Conservation (phyloP, 192 early-diverging fungal species). For the Backusella mclennaniae region DNA sequence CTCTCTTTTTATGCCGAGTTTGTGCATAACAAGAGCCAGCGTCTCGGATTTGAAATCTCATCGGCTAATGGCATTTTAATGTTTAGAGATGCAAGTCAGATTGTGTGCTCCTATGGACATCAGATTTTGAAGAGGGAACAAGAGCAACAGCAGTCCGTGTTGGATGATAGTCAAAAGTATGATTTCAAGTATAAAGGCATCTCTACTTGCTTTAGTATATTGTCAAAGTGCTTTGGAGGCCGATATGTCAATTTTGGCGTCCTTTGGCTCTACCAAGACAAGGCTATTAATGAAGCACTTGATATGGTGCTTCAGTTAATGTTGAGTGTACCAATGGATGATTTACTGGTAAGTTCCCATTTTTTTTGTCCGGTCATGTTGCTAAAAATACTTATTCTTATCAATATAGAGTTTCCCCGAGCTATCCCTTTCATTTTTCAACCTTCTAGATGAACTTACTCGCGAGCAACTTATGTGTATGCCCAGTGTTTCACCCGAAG, state of each 20-base stretch:
- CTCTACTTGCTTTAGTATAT: conserved; percentile 68
- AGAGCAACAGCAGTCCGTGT: not conserved
- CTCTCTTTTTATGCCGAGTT: conserved; percentile 82
- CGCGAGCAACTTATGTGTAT: conserved; percentile 63
- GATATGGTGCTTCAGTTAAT: conserved; percentile 66
- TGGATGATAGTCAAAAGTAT: conserved; percentile 21
- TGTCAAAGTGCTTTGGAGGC: conserved; percentile 69
- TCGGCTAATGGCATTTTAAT: conserved; percentile 87
- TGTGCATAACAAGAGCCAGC: conserved; percentile 75
- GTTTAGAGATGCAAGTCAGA: conserved; percentile 82
- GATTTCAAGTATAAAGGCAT: conserved; percentile 69
- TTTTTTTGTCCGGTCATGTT: not conserved
- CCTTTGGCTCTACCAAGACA: conserved; percentile 84
- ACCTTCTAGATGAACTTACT: conserved; percentile 69
- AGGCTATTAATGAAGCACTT: conserved; percentile 67
- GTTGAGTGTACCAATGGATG: conserved; percentile 66
- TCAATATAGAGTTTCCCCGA: conserved; percentile 56
- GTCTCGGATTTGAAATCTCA: conserved; percentile 81
- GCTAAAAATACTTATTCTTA: not conserved
- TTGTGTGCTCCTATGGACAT: conserved; percentile 53
- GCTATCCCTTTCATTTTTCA: conserved; percentile 57
- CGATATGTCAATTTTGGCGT: conserved; percentile 92
- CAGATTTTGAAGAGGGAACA: conserved; percentile 6
- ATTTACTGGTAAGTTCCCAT: conserved; percentile 61
- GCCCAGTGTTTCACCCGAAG: conserved; percentile 52